Conservation (phyloP, 345 rosid species). For the Bruguiera parviflora region DNA sequence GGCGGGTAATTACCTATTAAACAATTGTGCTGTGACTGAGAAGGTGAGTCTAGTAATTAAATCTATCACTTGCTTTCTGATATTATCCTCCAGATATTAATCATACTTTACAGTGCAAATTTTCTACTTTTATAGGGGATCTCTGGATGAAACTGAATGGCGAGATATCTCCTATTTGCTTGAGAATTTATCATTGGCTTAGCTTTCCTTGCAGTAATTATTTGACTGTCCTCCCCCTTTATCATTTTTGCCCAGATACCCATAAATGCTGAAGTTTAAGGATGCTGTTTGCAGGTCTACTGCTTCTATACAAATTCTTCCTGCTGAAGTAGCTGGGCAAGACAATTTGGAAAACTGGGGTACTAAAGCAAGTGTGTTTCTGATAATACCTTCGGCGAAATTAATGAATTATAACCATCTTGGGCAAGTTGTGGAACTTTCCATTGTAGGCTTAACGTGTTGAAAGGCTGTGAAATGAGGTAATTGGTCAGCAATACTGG, state of each 20-base stretch:
- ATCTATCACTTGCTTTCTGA: constrained; percentile 4
- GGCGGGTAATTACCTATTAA: constrained; percentile 41
- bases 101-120: constrained; percentile 12
- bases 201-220: constrained; percentile 54
- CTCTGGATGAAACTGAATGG: constrained; percentile 93
- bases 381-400: no score
- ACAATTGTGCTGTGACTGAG: constrained; percentile 48
- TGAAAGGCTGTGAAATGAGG: no score
- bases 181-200: constrained; percentile 67
- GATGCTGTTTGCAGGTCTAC: constrained; percentile 42
- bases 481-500: no score
- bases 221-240: constrained; percentile 14
- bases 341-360: no score
- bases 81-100: constrained; percentile 10
- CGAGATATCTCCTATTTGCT: constrained; percentile 70
- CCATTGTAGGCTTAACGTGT: not conserved
- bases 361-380: no score
- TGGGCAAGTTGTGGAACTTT: not conserved
- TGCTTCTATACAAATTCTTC: constrained; percentile 60
- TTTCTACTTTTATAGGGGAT: constrained; percentile 49
- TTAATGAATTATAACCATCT: no score
- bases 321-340: constrained; percentile 29
- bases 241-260: constrained; percentile 6
- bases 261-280: constrained; percentile 21
- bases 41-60: constrained; percentile 41